Evolutionary conservation across 768 basidiomycete species (phyloP).

Genomic region (Gautieria morchelliformis): DNA sequence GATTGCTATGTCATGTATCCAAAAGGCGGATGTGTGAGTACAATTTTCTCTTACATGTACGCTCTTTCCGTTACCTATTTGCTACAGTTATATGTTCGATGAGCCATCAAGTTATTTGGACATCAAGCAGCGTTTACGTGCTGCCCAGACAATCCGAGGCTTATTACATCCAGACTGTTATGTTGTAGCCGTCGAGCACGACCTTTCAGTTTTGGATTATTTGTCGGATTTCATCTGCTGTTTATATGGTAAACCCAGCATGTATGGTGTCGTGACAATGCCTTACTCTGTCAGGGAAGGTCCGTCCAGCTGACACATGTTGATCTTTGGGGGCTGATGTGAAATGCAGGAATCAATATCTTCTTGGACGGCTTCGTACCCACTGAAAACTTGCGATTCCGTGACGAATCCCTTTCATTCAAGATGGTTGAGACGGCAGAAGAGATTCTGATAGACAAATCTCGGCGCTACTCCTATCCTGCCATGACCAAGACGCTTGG

Average conservation of each 20-base stretch:
- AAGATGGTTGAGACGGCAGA: constrained; percentile 97
- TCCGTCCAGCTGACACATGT: constrained; percentile 20
- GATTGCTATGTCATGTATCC: constrained; percentile 94
- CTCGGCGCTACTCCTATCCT: constrained; percentile 86
- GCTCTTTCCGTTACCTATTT: not conserved
- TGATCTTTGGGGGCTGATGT: not conserved
- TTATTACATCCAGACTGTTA: constrained; percentile 79
- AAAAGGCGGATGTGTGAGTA: constrained; percentile 88
- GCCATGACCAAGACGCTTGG: constrained; percentile 97
- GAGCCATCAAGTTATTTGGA: constrained; percentile 98
- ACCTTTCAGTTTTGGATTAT: constrained; percentile 95
- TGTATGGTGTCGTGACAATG: constrained; percentile 99
- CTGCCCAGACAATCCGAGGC: constrained; percentile 89
- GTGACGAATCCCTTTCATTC: constrained; percentile 90
- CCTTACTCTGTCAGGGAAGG: constrained; percentile 97
- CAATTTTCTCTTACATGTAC: not conserved
- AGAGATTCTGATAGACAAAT: constrained; percentile 78
- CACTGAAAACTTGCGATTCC: constrained; percentile 96
- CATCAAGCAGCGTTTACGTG: constrained; percentile 88
- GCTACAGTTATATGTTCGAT: constrained; percentile 89
- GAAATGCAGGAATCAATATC: constrained; percentile 82
- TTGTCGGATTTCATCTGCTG: constrained; percentile 98
- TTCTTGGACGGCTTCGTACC: constrained; percentile 99
- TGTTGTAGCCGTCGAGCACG: constrained; percentile 97
- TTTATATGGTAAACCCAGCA: constrained; percentile 92